Conservation (phyloP, 768 basidiomycete genomes). For the Tricholoma terreum region DNA sequence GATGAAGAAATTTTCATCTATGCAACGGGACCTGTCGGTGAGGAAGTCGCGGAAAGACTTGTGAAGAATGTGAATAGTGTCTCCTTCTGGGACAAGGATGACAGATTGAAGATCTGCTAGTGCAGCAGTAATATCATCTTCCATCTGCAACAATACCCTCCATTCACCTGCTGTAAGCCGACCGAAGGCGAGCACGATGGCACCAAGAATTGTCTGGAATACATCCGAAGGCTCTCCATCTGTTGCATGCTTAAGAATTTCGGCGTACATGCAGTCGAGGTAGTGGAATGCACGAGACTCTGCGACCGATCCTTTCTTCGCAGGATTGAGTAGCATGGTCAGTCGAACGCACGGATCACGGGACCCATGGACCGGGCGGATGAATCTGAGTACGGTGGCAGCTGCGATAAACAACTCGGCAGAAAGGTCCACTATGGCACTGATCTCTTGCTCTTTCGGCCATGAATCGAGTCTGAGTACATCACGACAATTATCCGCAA, state of each 20-base stretch:
- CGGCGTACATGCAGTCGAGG: neutral
- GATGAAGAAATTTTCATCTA: constrained; percentile 1
- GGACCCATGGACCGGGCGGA: neutral
- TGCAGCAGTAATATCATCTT: too few relatives aligned
- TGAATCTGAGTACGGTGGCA: neutral
- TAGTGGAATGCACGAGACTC: neutral
- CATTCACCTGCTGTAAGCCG: neutral
- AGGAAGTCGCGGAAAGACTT: constrained; percentile 7
- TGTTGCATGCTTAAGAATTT: neutral
- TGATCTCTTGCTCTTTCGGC: neutral
- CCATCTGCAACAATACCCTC: too few relatives aligned
- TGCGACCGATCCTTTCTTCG: too few relatives aligned
- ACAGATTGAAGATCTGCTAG: neutral
- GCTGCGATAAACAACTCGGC: neutral
- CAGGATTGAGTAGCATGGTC: neutral
- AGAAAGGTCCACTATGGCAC: neutral
- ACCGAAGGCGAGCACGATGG: neutral
- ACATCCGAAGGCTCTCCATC: neutral
- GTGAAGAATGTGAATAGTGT: neutral
- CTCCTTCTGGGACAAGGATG: neutral
- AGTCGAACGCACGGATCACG: neutral
- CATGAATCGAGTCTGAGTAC: neutral
- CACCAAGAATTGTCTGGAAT: neutral
- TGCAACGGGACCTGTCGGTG: constrained; percentile 1
- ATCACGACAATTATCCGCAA: neutral